Evolutionary conservation across 31 red algal genomes (phyloP).

Genomic region (Porphyra umbilicalis): DNA sequence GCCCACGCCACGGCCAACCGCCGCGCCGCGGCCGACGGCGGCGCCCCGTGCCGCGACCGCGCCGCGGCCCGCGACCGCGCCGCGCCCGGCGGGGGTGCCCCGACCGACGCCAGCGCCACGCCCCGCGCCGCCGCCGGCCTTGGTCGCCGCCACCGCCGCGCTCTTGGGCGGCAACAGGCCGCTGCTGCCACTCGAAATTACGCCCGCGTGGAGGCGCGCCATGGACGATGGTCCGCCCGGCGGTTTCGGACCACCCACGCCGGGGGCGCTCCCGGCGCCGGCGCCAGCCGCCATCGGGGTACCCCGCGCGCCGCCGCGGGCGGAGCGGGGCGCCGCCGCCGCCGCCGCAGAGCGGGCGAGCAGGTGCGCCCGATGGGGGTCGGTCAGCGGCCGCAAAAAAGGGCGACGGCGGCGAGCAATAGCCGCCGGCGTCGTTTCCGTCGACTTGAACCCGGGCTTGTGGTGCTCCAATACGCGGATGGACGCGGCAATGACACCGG

Average conservation of each 20-base stretch:
- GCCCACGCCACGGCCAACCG: not conserved
- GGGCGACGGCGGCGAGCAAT: slow-evolving; percentile 17
- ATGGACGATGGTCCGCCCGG: not conserved
- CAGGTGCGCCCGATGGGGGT: slow-evolving; percentile 5
- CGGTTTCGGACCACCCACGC: not conserved
- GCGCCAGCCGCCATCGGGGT: not conserved
- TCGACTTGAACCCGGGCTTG: slow-evolving; percentile 41
- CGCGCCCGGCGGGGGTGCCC: not conserved
- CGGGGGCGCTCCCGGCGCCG: not conserved
- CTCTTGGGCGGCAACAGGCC: not conserved
- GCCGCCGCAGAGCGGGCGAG: not conserved
- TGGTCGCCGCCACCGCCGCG: not conserved
- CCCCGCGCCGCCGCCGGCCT: not conserved
- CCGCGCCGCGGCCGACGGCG: not conserved
- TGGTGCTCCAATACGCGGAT: slow-evolving; percentile 26
- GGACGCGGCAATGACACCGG: slow-evolving; percentile 4
- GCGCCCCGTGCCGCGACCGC: not conserved
- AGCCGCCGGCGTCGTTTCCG: slow-evolving; percentile 17
- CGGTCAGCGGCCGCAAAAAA: slow-evolving; percentile 27
- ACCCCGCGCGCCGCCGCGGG: not conserved
- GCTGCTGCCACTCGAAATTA: not conserved
- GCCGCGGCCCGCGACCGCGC: not conserved
- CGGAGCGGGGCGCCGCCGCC: not conserved
- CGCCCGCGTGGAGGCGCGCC: not conserved
- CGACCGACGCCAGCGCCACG: not conserved